Base-by-base conservation (phyloP, 257 asterid species). In the Rhazya stricta region DNA sequence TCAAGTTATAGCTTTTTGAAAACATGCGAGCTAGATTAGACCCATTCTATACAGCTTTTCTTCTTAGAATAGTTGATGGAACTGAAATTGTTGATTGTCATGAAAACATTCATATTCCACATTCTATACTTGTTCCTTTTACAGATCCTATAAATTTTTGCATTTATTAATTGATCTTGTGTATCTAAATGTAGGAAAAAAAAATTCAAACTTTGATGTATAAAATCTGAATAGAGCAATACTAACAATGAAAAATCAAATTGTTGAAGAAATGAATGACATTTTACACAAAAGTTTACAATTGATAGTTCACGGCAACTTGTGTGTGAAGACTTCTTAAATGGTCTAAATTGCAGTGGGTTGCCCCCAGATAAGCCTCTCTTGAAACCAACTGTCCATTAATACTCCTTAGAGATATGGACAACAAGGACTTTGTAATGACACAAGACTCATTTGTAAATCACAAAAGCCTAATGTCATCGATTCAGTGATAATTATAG, bases 371-470 rank as follows among this genome's bases (percentile, higher is more conserved):
- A 68, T 68, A 8, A 1, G 12, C 61, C n/a, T 21, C 29, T 12
- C 1, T 41, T 60, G 1, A 60, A 74, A 30, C 9, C 4, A 42
- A 45, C 21, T 62, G 61, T 23, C 78, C 45, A 25, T n/a, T 74
- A 0, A 43, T 74, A 10, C 45, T 46, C 0, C 30, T 63, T 1
- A 0, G 63, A 0, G 63, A 74, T 29, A 30, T 74, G 3, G 29
- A 62, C 21, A 62, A 4, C 42, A 74, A 6, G 72, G 72, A 0
- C 9, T 74, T 12, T 74, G 78, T 50, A 74, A 74, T 30, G 78
- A 63, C 3, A 58, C 66, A 4, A 23, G 66, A 21, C n/a, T 58
- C 27, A 21, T 58, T n/a, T n/a, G 66, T 25, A 13, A 45, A 30
- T 1, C 29, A 16, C 25, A 42, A 5, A 34, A n/a, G 0, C 16